Evolutionary conservation across 805 yeast species (phyloP), one percentile per base, ranked within the genome.

Genomic region (Pichia nanzhaoensis): DNA sequence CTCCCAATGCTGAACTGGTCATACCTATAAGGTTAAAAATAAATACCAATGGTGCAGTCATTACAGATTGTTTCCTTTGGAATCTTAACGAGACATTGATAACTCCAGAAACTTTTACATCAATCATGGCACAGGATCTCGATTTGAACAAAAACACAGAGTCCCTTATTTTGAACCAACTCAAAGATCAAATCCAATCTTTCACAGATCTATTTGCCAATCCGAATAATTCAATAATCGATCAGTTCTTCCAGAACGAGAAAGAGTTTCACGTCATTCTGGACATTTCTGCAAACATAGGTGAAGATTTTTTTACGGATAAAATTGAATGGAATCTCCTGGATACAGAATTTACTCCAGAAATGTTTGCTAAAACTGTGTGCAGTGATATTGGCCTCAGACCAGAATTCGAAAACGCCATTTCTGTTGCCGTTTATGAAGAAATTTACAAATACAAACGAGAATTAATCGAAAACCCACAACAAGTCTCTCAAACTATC

Each of bases 251-350:
- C 22, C 53, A 51, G 33, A 52, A 52, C 37, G 64, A 61, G 47
- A 68, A 65, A 33, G 86, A 80, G 46, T 66, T 82, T 24, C 93
- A 85, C 56, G 95, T 85, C 1, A 74, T 93, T 3, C 74, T 93
- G 31, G 85, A 88, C 51, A 65, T 93, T 33, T 80, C 91, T 14
- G 85, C 93, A 40, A 87, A 84, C 58, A 67, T 93, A 50, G 88
- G 89, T 52, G 85, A 85, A 59, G 82, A 81, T 54, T 73, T 90
- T 35, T 89, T 81, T 56, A 95, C 89, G 54, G 99, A 93, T 64
- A 84, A 84, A 60, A 83, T 93, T 52, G 98, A 93, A 64, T 91
- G 98, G 98, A 95, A 93, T 58, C 69, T 93, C 36, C 57, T 67
- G 7, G 73, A 67, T 50, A 71, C 67, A 31, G 44, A 58, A 32